Percentiles rank a stretch among this genome's conserved stretches.
phyloP scores from a whole-genome alignment of 2,329 filamentous ascomycete genomes.

The Colletotrichum sidae region DNA sequence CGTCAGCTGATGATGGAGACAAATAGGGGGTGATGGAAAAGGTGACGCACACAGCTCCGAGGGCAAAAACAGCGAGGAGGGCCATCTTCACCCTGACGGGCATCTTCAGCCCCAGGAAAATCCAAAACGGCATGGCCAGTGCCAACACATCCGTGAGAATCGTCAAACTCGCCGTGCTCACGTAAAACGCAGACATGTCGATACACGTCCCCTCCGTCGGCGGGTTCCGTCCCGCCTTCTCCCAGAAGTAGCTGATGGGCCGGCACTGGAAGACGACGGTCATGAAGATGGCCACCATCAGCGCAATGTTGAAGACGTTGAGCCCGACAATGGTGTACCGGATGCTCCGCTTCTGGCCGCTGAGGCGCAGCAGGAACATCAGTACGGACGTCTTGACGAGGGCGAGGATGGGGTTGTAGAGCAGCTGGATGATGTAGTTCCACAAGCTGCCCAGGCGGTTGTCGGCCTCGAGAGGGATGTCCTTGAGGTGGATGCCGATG shows the following conservation, averaged over 20 bases:
- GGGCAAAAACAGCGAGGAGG: constrained; percentile 48
- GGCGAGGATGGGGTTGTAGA: constrained; percentile 50
- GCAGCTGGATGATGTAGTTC: constrained; percentile 47
- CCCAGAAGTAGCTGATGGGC: constrained; percentile 52
- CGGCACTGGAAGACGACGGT: constrained; percentile 54
- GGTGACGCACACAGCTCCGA: constrained; percentile 42
- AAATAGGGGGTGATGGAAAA: neutral
- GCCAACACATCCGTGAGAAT: constrained; percentile 56
- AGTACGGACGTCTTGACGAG: constrained; percentile 50
- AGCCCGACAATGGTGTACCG: constrained; percentile 45
- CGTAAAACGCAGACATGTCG: constrained; percentile 41
- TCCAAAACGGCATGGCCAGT: constrained; percentile 49
- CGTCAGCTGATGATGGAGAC: constrained; percentile 6
- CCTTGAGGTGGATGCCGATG: constrained; percentile 30
- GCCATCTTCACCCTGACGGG: constrained; percentile 47
- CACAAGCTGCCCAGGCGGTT: constrained; percentile 40
- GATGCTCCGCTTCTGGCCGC: constrained; percentile 45
- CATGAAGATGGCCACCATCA: constrained; percentile 51
- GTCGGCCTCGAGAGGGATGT: constrained; percentile 30
- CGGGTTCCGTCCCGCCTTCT: constrained; percentile 36
- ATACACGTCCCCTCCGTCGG: constrained; percentile 31
- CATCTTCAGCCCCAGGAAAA: constrained; percentile 50
- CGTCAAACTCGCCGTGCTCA: constrained; percentile 50
- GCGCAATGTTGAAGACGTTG: constrained; percentile 49
- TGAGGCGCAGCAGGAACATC: constrained; percentile 48